Percentiles rank a stretch among this genome's conserved stretches.
phyloP scores from a whole-genome alignment of 139 green algal species.

The Penium margaritaceum region DNA sequence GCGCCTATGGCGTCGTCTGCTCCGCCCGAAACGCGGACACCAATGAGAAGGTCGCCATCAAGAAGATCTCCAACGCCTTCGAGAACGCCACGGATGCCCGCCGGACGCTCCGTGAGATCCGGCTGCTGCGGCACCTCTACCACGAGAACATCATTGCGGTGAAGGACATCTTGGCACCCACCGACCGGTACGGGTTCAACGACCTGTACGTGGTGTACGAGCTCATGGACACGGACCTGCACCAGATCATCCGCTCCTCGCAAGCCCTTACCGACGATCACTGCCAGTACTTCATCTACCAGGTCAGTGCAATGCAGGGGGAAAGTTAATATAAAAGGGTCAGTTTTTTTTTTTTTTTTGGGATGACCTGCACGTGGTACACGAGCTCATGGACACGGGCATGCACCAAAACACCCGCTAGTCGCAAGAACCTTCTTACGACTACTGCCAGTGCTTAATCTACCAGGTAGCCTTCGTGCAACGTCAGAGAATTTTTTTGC shows the following conservation, averaged over 20 bases:
- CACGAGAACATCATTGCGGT: slow-evolving; percentile 81
- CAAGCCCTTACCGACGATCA: slow-evolving; percentile 93
- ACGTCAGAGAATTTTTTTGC: no score
- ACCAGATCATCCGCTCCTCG: slow-evolving; percentile 94
- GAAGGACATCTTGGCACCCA: slow-evolving; percentile 63
- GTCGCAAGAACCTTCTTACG: no score
- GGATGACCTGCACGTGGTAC: no score
- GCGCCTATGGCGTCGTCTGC: slow-evolving; percentile 94
- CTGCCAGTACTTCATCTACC: slow-evolving; percentile 97
- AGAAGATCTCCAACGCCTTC: slow-evolving; percentile 89
- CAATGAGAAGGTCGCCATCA: slow-evolving; percentile 48
- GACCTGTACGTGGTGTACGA: slow-evolving; percentile 98
- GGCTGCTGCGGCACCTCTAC: slow-evolving; percentile 77
- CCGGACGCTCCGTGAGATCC: slow-evolving; percentile 87
- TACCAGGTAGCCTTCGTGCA: no score
- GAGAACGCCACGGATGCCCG: slow-evolving; percentile 87
- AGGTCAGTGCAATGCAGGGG: no score
- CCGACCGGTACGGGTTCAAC: slow-evolving; percentile 64
- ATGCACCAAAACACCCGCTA: no score
- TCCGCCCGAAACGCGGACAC: slow-evolving; percentile 72
- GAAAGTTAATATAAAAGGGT: no score
- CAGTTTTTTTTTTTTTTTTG: no score
- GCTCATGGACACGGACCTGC: slow-evolving; percentile 99
- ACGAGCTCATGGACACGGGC: no score
- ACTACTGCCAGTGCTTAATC: no score